Evolutionary conservation across 176 grass and related monocot species (phyloP).

Genomic region (Olyra latifolia): DNA sequence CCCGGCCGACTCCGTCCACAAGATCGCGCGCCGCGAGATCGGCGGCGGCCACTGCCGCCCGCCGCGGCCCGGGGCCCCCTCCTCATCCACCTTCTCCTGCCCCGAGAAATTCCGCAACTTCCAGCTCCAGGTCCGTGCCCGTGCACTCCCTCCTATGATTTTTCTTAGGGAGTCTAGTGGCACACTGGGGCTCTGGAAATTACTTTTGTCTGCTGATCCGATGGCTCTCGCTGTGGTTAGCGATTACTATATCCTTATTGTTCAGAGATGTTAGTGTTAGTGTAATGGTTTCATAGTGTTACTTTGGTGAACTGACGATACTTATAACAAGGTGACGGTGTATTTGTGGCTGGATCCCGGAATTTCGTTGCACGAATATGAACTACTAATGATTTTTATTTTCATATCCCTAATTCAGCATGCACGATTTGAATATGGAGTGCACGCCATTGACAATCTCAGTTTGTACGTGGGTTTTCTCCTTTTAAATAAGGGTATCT

Average conservation of each 20-base stretch:
- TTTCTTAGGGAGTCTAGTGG: neutral
- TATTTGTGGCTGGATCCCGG: conserved; percentile 21
- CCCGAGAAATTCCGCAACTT: conserved; percentile 64
- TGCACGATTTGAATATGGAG: neutral
- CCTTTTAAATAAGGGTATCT: neutral
- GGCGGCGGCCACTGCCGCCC: conserved; percentile 48
- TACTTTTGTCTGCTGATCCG: neutral
- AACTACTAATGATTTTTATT: neutral
- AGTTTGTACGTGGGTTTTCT: neutral
- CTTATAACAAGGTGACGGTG: neutral
- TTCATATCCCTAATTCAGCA: neutral
- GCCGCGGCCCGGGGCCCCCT: conserved; percentile 35
- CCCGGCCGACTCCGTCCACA: conserved; percentile 44
- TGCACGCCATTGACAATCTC: neutral
- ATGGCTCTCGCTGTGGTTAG: neutral
- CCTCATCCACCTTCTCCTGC: conserved; percentile 42
- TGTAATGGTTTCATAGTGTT: neutral
- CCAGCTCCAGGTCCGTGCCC: conserved; percentile 48
- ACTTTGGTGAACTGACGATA: neutral
- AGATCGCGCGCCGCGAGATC: conserved; percentile 57
- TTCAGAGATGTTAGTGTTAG: neutral
- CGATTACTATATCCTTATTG: neutral
- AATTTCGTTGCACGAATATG: neutral
- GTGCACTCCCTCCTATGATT: neutral
- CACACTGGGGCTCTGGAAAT: neutral